Evolutionary conservation across 768 basidiomycete genomes (phyloP), one percentile per base, ranked within the genome.

Genomic region (Chalciporus piperatus): DNA sequence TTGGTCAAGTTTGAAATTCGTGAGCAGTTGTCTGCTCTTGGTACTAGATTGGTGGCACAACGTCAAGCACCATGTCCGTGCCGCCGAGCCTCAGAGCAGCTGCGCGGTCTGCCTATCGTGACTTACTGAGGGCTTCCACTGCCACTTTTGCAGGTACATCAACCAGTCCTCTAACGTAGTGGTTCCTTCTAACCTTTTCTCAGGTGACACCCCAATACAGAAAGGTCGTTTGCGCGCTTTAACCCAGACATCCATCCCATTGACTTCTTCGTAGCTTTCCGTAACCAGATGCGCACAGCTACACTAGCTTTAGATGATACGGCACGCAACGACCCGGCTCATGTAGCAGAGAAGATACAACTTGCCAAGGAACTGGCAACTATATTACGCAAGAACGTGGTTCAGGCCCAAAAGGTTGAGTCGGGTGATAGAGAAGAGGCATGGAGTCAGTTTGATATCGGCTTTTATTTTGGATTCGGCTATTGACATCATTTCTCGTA

Each of bases 311-410:
- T 78, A 20, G 72, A 72, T 14, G 70, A 70, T 25, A 68, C 67
- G 8, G 58, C 72, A 28, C 67, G 75, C 41, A 64, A 76, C 4
- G 79, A 85, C 54, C 66, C 77, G 6, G 67, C 67, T 32, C 66
- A 70, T 12, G 82, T 84, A 45, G 72, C 80, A 58, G 74, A 79
- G 48, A 79, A 80, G 51, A 76, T 80, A 6, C 74, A 76, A 47
- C 71, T 87, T 5, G 81, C 84, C 39, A 76, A 73, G 45, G 92
- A 97, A 39, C 75, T 94, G 40, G 89, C 93, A 4, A 63, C 73
- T 20, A 81, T 90, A 32, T 65, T 98, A 52, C 76, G 87, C 55
- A 81, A 73, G 66, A 98, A 98, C 66, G 76, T 98, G 40, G 93
- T 92, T 1, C 95, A 98, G 68, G 95, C 84, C 2, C 68, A 72